Evolutionary conservation across 805 yeast genomes (phyloP).

Genomic region (Myxozyma geophila): DNA sequence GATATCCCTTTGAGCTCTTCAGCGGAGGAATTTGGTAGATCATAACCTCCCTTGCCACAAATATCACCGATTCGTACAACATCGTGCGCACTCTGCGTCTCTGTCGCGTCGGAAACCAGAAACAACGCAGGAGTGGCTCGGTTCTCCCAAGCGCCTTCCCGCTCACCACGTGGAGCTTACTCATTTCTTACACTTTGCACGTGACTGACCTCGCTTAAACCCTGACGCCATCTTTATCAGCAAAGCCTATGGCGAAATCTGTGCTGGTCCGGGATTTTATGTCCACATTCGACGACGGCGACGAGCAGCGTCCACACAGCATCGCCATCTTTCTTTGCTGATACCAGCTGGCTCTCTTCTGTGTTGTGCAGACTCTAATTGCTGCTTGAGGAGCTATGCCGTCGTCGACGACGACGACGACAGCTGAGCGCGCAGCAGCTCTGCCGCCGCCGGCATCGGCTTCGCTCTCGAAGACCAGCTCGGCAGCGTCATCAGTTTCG

Average conservation of each 20-base stretch:
- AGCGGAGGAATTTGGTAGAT: constrained; percentile 44
- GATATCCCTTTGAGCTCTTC: constrained; percentile 38
- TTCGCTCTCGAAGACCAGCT: not conserved
- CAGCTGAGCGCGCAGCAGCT: constrained; percentile 2
- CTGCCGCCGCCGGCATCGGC: not conserved
- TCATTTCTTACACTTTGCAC: not conserved
- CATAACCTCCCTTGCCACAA: constrained; percentile 37
- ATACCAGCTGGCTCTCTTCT: too few relatives aligned
- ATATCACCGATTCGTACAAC: constrained; percentile 31
- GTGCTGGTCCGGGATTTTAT: too few relatives aligned
- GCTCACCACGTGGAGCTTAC: not conserved
- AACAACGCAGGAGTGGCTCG: not conserved
- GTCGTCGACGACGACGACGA: constrained; percentile 1
- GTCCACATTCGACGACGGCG: too few relatives aligned
- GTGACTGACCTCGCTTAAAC: not conserved
- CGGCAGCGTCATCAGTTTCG: not conserved
- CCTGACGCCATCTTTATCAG: constrained; percentile 3
- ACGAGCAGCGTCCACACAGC: too few relatives aligned
- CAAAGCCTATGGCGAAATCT: not conserved
- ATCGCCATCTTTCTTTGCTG: too few relatives aligned
- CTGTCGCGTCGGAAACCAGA: not conserved
- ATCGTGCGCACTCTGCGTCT: not conserved
- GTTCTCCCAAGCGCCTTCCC: not conserved
- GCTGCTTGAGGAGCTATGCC: too few relatives aligned
- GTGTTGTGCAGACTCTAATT: too few relatives aligned